Conservation (phyloP, 768 basidiomycete species). For the Trametes villosa region DNA sequence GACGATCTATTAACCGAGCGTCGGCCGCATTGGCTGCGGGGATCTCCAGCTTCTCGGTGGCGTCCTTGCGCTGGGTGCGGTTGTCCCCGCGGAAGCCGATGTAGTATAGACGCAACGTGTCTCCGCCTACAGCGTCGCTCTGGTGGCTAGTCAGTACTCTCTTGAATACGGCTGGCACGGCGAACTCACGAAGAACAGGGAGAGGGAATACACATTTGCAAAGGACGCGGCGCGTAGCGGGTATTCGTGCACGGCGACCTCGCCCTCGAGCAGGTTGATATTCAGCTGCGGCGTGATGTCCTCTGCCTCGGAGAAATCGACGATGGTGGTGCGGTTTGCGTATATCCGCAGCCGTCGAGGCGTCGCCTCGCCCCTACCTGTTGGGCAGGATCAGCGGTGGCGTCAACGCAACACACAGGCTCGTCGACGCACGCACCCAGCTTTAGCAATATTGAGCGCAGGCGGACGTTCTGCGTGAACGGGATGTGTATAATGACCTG, state of each 20-base stretch:
- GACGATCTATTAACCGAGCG: constrained; percentile 62
- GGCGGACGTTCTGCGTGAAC: constrained; percentile 76
- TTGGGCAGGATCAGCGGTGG: constrained; percentile 11
- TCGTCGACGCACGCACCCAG: constrained; percentile 54
- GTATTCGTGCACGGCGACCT: constrained; percentile 72
- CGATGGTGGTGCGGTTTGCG: constrained; percentile 72
- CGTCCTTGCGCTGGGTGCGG: constrained; percentile 56
- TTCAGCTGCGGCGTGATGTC: constrained; percentile 69
- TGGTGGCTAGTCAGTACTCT: constrained; percentile 31
- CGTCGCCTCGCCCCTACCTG: constrained; percentile 77
- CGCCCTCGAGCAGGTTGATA: constrained; percentile 72
- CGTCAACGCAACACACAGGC: constrained; percentile 13
- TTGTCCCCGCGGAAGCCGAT: constrained; percentile 84
- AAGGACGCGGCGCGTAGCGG: constrained; percentile 79
- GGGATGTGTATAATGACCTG: constrained; percentile 84
- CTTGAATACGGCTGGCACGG: not conserved
- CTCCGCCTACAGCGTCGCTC: constrained; percentile 71
- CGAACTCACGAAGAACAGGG: constrained; percentile 78
- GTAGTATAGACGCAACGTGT: constrained; percentile 71
- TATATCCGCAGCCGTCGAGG: constrained; percentile 78
- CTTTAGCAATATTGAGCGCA: constrained; percentile 77
- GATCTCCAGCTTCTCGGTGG: constrained; percentile 67
- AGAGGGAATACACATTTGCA: constrained; percentile 71
- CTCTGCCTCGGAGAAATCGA: constrained; percentile 80
- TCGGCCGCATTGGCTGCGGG: constrained; percentile 84